These are phyloP conservation scores for Suhomyces canberraensis DNA, from an alignment of 805 yeast species.

Conservation along the genomic window DNA sequence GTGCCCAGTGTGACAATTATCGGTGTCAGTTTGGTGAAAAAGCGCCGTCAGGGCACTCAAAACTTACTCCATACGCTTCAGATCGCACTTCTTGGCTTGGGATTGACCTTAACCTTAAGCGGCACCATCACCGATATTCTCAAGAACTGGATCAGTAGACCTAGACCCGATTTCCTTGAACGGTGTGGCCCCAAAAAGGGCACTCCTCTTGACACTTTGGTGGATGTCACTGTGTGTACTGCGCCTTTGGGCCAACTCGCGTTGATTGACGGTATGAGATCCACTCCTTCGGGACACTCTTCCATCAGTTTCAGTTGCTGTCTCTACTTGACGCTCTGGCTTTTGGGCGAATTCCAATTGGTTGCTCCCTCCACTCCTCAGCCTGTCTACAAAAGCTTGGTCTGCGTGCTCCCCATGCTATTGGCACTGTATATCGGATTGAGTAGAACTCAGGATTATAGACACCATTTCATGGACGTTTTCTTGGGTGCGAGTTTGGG, in stretches of 20 bases:
- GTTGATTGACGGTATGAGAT: conserved; percentile 36
- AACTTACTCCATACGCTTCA: conserved; percentile 24
- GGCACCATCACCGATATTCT: conserved; percentile 37
- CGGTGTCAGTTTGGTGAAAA: conserved; percentile 14
- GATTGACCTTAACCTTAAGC: conserved; percentile 24
- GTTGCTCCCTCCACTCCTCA: conserved; percentile 6
- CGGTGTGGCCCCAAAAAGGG: conserved; percentile 29
- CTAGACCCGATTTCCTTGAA: conserved; percentile 34
- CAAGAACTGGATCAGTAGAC: conserved; percentile 31
- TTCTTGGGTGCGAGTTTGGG: conserved; percentile 29
- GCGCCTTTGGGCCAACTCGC: conserved; percentile 27
- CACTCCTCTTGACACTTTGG: conserved; percentile 24
- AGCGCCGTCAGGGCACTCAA: conserved; percentile 27
- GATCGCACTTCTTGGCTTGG: conserved; percentile 28
- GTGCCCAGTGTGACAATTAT: conserved; percentile 23
- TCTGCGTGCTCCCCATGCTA: conserved; percentile 19
- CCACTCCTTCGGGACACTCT: conserved; percentile 42
- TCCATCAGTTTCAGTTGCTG: conserved; percentile 34
- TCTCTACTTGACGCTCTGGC: conserved; percentile 32
- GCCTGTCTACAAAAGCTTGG: conserved; percentile 19
- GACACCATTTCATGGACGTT: conserved; percentile 35
- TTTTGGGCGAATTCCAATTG: conserved; percentile 25
- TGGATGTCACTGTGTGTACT: conserved; percentile 31
- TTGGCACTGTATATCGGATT: conserved; percentile 31
- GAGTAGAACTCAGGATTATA: conserved; percentile 32